These are phyloP conservation scores for Didymella sp. DNA, from an alignment of 2,329 filamentous ascomycete species.

Conservation along the genomic window DNA sequence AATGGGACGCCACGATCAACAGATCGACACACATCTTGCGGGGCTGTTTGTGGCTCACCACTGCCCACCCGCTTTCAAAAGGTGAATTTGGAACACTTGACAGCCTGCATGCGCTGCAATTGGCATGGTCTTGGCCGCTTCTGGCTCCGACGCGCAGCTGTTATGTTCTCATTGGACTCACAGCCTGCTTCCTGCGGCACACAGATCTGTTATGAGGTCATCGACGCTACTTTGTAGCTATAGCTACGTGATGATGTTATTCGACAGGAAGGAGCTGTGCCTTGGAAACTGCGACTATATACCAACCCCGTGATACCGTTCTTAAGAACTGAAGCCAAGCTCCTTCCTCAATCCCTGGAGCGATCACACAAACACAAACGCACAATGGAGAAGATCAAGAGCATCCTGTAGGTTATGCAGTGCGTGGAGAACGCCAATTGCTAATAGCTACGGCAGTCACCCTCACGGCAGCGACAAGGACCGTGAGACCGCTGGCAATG, in stretches of 20 bases:
- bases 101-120: slow-evolving; percentile 18
- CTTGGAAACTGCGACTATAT: slow-evolving; percentile 27
- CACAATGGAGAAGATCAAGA: slow-evolving; percentile 56
- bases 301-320: slow-evolving; percentile 8
- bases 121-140: slow-evolving; percentile 20
- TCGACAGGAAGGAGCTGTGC: slow-evolving; percentile 27
- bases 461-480: slow-evolving; percentile 48
- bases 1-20: slow-evolving; percentile 1
- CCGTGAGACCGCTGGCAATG: slow-evolving; percentile 37
- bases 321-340: slow-evolving; percentile 3
- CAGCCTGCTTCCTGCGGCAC: slow-evolving; percentile 25
- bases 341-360: slow-evolving; percentile 15
- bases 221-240: slow-evolving; percentile 13
- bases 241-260: slow-evolving; percentile 27
- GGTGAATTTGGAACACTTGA: slow-evolving; percentile 4
- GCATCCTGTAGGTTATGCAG: slow-evolving; percentile 47
- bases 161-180: slow-evolving; percentile 26
- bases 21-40: slow-evolving; percentile 8
- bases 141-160: slow-evolving; percentile 13
- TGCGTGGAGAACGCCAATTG: neutral
- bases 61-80: slow-evolving; percentile 1
- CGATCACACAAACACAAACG: slow-evolving; percentile 15
- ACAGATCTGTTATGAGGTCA: slow-evolving; percentile 14
- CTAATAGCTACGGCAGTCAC: slow-evolving; percentile 36
- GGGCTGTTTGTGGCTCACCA: slow-evolving; percentile 9